Conservation (phyloP, 345 rosid species). For the Brassica carinata region DNA sequence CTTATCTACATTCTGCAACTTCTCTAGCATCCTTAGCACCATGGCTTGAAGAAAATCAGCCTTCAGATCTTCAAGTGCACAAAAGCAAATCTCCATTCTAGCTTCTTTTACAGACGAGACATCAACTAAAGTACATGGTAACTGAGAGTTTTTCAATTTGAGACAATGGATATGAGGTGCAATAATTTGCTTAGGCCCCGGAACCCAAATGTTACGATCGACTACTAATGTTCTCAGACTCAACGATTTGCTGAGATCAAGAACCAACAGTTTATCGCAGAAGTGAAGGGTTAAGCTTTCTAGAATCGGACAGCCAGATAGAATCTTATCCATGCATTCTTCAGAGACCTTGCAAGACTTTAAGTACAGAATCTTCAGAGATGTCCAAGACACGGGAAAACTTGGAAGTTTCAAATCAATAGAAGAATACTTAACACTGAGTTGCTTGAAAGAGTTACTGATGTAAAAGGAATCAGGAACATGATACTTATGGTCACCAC, state of each 20-base stretch:
- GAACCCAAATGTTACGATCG: not conserved
- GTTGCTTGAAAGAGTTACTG: not conserved
- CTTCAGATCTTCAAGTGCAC: not conserved
- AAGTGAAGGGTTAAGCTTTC: not conserved
- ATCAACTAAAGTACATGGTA: not conserved
- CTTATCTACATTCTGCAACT: constrained; percentile 15
- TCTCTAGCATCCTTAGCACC: not conserved
- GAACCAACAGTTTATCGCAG: not conserved
- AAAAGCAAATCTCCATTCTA: not conserved
- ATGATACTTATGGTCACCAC: not conserved
- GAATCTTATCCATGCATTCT: not conserved
- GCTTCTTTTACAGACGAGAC: constrained; percentile 16
- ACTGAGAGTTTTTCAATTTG: not conserved
- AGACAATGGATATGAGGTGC: constrained; percentile 18
- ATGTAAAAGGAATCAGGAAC: constrained; percentile 3
- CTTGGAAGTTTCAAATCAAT: not conserved
- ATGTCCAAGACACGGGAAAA: constrained; percentile 12
- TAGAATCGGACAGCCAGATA: constrained; percentile 5
- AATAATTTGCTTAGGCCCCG: not conserved
- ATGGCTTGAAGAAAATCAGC: not conserved
- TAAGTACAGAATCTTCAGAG: not conserved
- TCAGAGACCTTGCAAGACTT: not conserved
- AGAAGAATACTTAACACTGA: not conserved
- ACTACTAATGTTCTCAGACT: constrained; percentile 8
- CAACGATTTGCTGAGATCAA: constrained; percentile 3